phyloP scores from a whole-genome alignment of 345 rosid genomes.

The Hibiscus tridactylites region DNA sequence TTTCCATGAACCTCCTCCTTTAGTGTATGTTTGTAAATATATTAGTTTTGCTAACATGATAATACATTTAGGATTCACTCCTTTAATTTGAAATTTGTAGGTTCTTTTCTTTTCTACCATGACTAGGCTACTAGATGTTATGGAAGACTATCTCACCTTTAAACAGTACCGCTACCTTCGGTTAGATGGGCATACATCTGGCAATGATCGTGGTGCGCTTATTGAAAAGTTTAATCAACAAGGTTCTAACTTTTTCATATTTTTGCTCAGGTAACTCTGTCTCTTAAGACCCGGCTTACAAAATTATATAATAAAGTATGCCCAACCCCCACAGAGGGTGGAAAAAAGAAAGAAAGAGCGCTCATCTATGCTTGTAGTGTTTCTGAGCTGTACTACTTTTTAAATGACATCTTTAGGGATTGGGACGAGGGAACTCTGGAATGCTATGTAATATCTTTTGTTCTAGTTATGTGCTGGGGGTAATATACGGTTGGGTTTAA shows the following conservation, averaged over 20 bases:
- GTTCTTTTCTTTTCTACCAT: constrained; percentile 94
- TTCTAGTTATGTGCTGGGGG: background rate
- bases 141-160: constrained; percentile 77
- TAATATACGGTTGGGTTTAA: background rate
- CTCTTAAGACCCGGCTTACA: background rate
- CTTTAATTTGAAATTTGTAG: constrained; percentile 32
- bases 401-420: background rate
- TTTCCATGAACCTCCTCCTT: background rate
- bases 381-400: background rate
- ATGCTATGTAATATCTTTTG: too few relatives aligned
- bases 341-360: background rate
- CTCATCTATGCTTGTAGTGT: background rate
- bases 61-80: background rate
- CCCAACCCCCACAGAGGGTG: background rate
- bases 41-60: background rate
- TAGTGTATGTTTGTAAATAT: background rate
- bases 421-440: background rate
- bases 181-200: constrained; percentile 90
- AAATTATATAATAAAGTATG: background rate
- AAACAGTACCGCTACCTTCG: constrained; percentile 80
- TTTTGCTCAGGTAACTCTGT: constrained; percentile 67
- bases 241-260: constrained; percentile 72
- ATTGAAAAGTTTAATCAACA: constrained; percentile 63
- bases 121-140: constrained; percentile 93
- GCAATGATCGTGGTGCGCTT: constrained; percentile 83